Percentiles rank a stretch among this genome's conserved stretches.
phyloP scores from a whole-genome alignment of 2,329 filamentous ascomycete genomes.

The Saccharata proteae region DNA sequence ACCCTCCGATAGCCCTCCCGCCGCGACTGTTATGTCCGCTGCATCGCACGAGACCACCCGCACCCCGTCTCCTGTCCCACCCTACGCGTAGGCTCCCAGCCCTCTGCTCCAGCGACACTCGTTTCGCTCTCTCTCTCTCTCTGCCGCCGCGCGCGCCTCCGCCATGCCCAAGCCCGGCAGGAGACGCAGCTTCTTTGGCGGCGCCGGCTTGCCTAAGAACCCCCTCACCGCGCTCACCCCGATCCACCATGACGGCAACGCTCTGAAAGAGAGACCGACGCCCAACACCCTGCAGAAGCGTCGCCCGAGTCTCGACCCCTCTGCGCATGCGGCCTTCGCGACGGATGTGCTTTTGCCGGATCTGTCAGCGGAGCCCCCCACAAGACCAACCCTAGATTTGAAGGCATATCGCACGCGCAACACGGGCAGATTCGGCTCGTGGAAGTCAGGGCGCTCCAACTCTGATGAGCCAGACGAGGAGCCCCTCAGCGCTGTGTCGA shows the following conservation, averaged over 20 bases:
- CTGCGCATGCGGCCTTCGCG: too few species aligned
- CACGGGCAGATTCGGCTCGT: conserved; percentile 45
- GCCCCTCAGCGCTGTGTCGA: conserved; percentile 36
- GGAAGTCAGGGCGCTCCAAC: conserved; percentile 39
- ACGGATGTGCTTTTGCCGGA: too few species aligned
- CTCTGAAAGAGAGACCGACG: conserved; percentile 12
- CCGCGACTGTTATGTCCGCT: conserved; percentile 3
- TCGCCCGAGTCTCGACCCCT: too few species aligned
- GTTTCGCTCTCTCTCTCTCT: neutral
- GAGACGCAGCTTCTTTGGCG: conserved; percentile 24
- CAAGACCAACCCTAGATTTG: conserved; percentile 13
- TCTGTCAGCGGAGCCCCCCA: too few species aligned
- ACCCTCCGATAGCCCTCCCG: conserved; percentile 1
- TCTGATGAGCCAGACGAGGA: conserved; percentile 42
- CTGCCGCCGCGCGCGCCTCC: conserved; percentile 1
- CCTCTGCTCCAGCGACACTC: neutral
- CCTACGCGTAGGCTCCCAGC: neutral
- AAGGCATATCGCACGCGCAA: conserved; percentile 12
- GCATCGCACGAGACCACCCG: neutral
- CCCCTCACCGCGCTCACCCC: conserved; percentile 20
- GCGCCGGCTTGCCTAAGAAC: conserved; percentile 13
- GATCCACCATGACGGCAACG: conserved; percentile 12
- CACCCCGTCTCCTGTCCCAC: neutral
- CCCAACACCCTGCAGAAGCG: conserved; percentile 20
- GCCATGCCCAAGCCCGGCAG: conserved; percentile 11